phyloP scores from a whole-genome alignment of 2,329 filamentous ascomycete genomes.

The Arthroderma uncinatum region DNA sequence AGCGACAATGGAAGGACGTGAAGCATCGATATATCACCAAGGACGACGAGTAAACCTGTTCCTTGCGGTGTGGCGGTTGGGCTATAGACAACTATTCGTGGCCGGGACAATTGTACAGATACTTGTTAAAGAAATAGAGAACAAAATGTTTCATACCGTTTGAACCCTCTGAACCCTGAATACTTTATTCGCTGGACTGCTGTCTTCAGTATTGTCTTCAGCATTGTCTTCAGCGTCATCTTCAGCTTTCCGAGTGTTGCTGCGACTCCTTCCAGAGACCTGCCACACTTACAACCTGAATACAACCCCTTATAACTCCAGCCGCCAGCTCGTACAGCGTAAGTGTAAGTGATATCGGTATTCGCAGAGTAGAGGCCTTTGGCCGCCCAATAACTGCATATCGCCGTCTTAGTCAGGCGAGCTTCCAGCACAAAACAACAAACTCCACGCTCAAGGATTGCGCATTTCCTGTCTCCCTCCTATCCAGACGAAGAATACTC shows the following conservation, averaged over 20 bases:
- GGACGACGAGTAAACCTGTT: constrained; percentile 35
- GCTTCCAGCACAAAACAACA: background rate
- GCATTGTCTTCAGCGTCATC: too few species aligned
- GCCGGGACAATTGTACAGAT: background rate
- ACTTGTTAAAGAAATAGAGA: background rate
- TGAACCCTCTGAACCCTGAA: background rate
- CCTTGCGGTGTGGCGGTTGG: background rate
- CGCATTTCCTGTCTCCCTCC: background rate
- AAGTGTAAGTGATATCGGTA: too few species aligned
- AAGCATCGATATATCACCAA: constrained; percentile 72
- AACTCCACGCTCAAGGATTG: background rate
- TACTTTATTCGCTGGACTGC: background rate
- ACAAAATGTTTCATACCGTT: background rate
- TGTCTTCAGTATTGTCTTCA: background rate
- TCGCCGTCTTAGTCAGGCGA: background rate
- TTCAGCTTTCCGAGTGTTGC: too few species aligned
- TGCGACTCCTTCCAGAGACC: too few species aligned
- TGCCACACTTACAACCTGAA: too few species aligned
- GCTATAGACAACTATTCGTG: background rate
- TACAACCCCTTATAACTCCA: too few species aligned
- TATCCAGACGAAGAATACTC: background rate
- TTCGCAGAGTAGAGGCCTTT: too few species aligned
- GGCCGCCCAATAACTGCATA: too few species aligned
- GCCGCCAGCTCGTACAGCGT: too few species aligned
- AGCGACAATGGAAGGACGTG: constrained; percentile 99